Conservation (phyloP, 176 grass and related monocot genomes). For the Carex myosuroides region DNA sequence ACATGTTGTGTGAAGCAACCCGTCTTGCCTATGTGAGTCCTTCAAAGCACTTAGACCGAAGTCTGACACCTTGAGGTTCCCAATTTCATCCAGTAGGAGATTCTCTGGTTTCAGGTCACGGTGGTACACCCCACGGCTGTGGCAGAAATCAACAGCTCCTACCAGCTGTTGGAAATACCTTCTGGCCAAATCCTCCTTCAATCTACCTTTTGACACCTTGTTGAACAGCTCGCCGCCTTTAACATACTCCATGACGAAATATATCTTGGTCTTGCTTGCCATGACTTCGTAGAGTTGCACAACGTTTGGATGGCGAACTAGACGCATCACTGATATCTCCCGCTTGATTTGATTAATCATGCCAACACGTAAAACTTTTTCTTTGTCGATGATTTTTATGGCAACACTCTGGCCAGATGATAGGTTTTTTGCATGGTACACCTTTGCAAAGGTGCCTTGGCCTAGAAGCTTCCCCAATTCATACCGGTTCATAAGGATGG, state of each 20-base stretch:
- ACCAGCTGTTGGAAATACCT: conserved; percentile 76
- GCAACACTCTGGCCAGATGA: conserved; percentile 56
- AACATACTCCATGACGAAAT: conserved; percentile 88
- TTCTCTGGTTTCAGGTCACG: conserved; percentile 89
- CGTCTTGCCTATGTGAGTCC: conserved; percentile 65
- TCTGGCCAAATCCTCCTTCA: conserved; percentile 55
- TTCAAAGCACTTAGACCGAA: conserved; percentile 63
- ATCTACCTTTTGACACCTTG: conserved; percentile 46
- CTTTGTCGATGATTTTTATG: conserved; percentile 82
- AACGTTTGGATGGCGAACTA: conserved; percentile 67
- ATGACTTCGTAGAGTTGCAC: conserved; percentile 92
- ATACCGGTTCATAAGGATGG: conserved; percentile 79
- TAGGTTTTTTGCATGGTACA: conserved; percentile 67
- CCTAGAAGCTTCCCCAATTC: conserved; percentile 67
- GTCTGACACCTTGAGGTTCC: conserved; percentile 81
- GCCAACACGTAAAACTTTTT: conserved; percentile 73
- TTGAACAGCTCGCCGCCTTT: conserved; percentile 69
- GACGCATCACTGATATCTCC: conserved; percentile 77
- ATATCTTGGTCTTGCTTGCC: conserved; percentile 93
- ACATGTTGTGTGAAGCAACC: conserved; percentile 68
- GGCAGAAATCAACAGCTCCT: conserved; percentile 79
- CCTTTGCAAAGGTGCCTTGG: conserved; percentile 86
- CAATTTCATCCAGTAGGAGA: conserved; percentile 71
- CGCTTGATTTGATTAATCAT: conserved; percentile 91
- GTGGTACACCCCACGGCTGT: conserved; percentile 82